Evolutionary conservation across 164 flowering plant species (phyloP), one percentile per base, ranked within the genome.

Genomic region (Piper betle): DNA sequence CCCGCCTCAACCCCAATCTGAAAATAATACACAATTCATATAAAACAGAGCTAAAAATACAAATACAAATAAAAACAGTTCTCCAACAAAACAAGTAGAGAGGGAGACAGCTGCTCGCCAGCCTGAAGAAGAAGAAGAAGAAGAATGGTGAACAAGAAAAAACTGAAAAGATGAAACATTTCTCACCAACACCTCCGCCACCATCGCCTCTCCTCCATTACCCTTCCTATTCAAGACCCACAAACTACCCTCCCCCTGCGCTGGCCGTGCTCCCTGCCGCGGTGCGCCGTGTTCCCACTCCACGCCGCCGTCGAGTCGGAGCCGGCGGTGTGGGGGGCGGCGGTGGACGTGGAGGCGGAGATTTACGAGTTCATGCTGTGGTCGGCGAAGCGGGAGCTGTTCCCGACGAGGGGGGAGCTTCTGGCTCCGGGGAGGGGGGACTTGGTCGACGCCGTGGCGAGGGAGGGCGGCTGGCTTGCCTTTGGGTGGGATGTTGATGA

Each of bases 401-500:
- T 91, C 76, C 97, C 96, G 5, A 78, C 71, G n/a, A 86, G 72
- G 74, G 70, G 79, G 61, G 82, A 91, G 76, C 66, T 91, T 68
- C 20, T 82, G 58, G 81, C 71, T n/a, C 86, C 85, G 11, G 98
- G 95, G 61, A 80, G 98, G 71, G 43, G 40, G 71, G 96, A 91
- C 78, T 84, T 91, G 75, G 92, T 81, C 42, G 78, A 80, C 57
- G 83, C 73, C 7, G 84, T 88, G 61, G n/a, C 41, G 60, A 72
- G 63, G 64, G 72, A 72, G 65, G 84, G 98, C 16, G 96, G 92
- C n/a, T 91, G 97, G 97, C 80, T 86, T 57, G 63, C 86, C 4
- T 63, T 71, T 39, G 96, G 98, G 9, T 91, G 98, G 98, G 86
- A 82, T 66, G 52, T 55, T 55, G 74, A 69, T 25, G 79, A 71